phyloP scores from a whole-genome alignment of 371 early-diverging fungal genomes.

The Ecytonucleospora hepatopenaei region DNA sequence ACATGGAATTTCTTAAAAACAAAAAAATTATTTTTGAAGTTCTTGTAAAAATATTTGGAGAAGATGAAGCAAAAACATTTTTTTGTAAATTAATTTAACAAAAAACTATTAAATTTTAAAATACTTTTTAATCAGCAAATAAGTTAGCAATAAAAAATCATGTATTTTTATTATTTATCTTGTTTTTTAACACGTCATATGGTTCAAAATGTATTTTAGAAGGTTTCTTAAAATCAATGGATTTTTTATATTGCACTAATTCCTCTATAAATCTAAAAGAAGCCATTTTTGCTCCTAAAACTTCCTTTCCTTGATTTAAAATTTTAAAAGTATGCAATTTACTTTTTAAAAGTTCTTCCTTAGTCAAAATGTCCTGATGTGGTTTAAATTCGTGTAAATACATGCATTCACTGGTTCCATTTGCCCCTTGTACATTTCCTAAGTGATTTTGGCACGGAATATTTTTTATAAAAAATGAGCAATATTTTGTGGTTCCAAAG shows the following conservation, averaged over 20 bases:
- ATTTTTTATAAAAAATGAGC: conserved; percentile 56
- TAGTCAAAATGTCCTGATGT: conserved; percentile 48
- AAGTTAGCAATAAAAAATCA: too few species aligned
- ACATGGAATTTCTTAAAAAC: too few species aligned
- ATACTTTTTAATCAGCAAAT: too few species aligned
- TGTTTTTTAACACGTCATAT: too few species aligned
- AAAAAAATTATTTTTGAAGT: too few species aligned
- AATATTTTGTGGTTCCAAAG: conserved; percentile 58
- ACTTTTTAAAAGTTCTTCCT: conserved; percentile 56
- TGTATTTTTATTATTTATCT: too few species aligned
- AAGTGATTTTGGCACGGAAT: conserved; percentile 53
- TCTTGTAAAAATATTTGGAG: too few species aligned
- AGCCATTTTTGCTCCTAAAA: conserved; percentile 35
- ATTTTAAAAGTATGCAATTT: conserved; percentile 53
- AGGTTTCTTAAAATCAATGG: conserved; percentile 27
- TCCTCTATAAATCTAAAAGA: conserved; percentile 39
- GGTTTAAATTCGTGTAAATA: conserved; percentile 54
- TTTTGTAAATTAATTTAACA: too few species aligned
- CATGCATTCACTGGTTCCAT: conserved; percentile 50
- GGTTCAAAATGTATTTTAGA: conserved; percentile 45
- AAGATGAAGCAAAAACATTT: too few species aligned
- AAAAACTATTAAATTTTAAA: too few species aligned
- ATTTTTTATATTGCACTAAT: conserved; percentile 36
- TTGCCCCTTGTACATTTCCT: background rate
- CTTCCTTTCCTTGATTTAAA: conserved; percentile 45